Percentiles rank a stretch among this genome's conserved stretches.
Conservation (phyloP, 1,284 basidiomycete species). For the Heterobasidion irregulare region DNA sequence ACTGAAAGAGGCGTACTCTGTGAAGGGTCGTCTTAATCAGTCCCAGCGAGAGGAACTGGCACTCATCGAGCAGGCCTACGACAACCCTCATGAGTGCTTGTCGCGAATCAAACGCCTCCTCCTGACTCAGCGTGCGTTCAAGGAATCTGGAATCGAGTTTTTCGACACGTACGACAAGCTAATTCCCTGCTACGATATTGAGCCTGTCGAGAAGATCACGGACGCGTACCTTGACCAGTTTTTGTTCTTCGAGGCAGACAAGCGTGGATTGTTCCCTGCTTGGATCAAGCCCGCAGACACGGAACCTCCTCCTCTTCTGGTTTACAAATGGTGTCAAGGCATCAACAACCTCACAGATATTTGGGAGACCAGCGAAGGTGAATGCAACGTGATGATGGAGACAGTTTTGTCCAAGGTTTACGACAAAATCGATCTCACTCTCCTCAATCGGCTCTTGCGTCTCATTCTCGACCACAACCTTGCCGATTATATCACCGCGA, state of each 20-base stretch:
- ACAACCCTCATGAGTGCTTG: conserved; percentile 88
- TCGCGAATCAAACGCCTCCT: conserved; percentile 95
- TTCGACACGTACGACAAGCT: conserved; percentile 96
- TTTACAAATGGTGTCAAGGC: conserved; percentile 96
- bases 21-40: conserved; percentile 93
- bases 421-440: conserved; percentile 94
- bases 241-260: conserved; percentile 90
- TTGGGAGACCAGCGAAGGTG: conserved; percentile 95
- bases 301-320: conserved; percentile 90
- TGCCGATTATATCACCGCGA: conserved; percentile 96
- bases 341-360: conserved; percentile 92
- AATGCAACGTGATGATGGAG: conserved; percentile 97
- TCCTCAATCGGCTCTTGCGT: conserved; percentile 88
- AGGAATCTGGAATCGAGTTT: conserved; percentile 93
- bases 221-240: conserved; percentile 94
- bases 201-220: conserved; percentile 97
- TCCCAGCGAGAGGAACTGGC: conserved; percentile 95
- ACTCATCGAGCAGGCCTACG: conserved; percentile 94
- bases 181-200: conserved; percentile 96
- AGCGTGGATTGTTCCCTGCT: conserved; percentile 90
- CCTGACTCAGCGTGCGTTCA: conserved; percentile 94
- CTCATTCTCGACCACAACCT: conserved; percentile 96
- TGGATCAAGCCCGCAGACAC: conserved; percentile 98
- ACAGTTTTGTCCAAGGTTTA: conserved; percentile 93
- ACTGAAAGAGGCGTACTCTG: conserved; percentile 96